A percentile compares a stretch with the other conserved stretches of the same genome.
phyloP scores from a whole-genome alignment of 108 stramenopile genomes.

The Aurantiochytrium sp. region DNA sequence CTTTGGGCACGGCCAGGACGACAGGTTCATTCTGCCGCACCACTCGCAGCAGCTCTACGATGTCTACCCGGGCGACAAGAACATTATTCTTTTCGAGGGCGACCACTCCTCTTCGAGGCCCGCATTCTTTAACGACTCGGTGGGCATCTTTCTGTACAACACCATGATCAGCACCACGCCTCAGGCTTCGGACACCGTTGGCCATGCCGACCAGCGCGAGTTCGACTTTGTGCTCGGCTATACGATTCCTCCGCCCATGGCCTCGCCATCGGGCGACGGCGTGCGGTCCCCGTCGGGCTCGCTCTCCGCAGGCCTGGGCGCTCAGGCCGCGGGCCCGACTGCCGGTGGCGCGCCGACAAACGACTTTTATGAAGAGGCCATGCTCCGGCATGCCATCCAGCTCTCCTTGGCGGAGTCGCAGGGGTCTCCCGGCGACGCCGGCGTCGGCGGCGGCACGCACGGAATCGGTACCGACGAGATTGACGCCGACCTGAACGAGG shows the following conservation, averaged over 20 bases:
- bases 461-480: not conserved
- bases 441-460: not conserved
- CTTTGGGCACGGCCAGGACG: slow-evolving; percentile 45
- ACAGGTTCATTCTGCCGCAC: slow-evolving; percentile 53
- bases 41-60: slow-evolving; percentile 44
- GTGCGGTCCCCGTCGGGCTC: too few relatives aligned
- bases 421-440: not conserved
- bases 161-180: not conserved
- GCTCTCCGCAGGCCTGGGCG: not conserved
- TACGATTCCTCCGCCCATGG: not conserved
- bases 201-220: not conserved
- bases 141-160: slow-evolving; percentile 49
- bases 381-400: slow-evolving; percentile 21
- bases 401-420: not conserved
- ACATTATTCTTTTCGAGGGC: slow-evolving; percentile 52
- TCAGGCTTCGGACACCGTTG: not conserved
- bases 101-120: slow-evolving; percentile 56
- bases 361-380: not conserved
- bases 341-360: not conserved
- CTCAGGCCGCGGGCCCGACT: not conserved
- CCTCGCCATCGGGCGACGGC: not conserved
- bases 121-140: slow-evolving; percentile 43
- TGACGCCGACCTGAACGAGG: not conserved
- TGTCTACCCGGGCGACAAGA: slow-evolving; percentile 60
- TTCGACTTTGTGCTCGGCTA: not conserved